A percentile compares a stretch with the other conserved stretches of the same genome.
Conservation (phyloP, 2,329 filamentous ascomycete species). For the Aspergillus versicolor region DNA sequence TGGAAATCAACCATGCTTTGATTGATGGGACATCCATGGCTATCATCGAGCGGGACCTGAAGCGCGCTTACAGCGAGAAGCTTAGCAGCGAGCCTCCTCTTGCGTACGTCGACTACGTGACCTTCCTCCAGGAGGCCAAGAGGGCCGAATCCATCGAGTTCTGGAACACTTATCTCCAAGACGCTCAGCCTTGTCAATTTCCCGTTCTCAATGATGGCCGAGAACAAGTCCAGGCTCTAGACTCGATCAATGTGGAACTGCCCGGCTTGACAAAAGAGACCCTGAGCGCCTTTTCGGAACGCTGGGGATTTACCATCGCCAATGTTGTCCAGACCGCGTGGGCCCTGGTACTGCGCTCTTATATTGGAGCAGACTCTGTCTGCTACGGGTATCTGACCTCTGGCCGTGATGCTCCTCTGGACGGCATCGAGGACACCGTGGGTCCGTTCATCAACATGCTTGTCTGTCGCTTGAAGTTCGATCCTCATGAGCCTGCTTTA, state of each 20-base stretch:
- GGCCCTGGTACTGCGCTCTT: not conserved
- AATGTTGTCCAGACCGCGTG: conserved; percentile 1
- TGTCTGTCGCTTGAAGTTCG: not conserved
- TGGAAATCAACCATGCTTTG: not conserved
- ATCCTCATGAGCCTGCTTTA: no score
- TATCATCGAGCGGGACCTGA: not conserved
- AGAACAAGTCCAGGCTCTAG: not conserved
- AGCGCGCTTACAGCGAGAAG: no score
- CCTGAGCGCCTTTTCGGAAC: not conserved
- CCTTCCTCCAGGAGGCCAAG: no score
- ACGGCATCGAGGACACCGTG: not conserved
- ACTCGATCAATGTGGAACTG: no score
- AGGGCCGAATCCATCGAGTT: not conserved
- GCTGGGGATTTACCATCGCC: not conserved
- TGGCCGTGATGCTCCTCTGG: not conserved
- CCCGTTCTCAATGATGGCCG: not conserved
- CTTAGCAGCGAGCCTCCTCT: no score
- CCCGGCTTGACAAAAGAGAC: not conserved
- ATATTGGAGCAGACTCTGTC: not conserved
- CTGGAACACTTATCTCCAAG: not conserved
- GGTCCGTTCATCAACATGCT: conserved; percentile 10
- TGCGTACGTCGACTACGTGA: no score
- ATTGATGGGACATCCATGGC: not conserved
- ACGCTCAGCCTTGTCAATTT: not conserved
- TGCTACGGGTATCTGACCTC: conserved; percentile 8